These are phyloP conservation scores for Silene conica DNA, from an alignment of 148 eudicot genomes.

Conservation along the genomic window DNA sequence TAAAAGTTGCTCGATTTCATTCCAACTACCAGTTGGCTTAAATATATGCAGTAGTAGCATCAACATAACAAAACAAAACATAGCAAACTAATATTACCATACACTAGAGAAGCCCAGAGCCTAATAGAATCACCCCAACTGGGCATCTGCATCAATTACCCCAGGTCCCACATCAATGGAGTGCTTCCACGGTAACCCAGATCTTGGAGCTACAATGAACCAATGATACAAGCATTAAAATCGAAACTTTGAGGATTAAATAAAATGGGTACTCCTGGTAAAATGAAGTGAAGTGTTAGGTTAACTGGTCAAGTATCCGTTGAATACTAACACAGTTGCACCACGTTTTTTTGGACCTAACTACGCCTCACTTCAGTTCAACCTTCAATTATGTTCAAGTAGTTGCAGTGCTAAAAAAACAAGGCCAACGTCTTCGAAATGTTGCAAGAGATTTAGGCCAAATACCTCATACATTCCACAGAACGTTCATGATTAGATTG, in stretches of 20 bases:
- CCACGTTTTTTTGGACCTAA: too few relatives aligned
- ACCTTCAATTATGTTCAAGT: too few relatives aligned
- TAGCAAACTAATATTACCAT: background rate
- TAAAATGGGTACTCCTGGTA: too few relatives aligned
- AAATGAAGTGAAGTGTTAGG: background rate
- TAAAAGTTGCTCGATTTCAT: background rate
- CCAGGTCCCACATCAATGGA: conserved; percentile 94
- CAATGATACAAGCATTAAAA: background rate
- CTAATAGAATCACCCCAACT: conserved; percentile 67
- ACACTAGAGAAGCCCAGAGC: background rate
- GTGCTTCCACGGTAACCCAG: conserved; percentile 88
- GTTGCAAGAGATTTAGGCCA: too few relatives aligned
- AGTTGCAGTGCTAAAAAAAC: too few relatives aligned
- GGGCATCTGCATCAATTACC: conserved; percentile 78
- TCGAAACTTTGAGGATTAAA: too few relatives aligned
- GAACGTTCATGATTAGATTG: too few relatives aligned
- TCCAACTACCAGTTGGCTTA: conserved; percentile 7
- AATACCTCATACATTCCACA: too few relatives aligned
- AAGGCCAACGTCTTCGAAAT: too few relatives aligned
- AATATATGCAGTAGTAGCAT: conserved; percentile 6
- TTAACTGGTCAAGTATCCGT: too few relatives aligned
- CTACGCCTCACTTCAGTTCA: too few relatives aligned
- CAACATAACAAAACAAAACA: background rate
- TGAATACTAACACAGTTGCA: too few relatives aligned
- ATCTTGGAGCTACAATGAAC: conserved; percentile 81